Conservation (phyloP, 1,284 basidiomycete species). For the Lentinus polychrous region DNA sequence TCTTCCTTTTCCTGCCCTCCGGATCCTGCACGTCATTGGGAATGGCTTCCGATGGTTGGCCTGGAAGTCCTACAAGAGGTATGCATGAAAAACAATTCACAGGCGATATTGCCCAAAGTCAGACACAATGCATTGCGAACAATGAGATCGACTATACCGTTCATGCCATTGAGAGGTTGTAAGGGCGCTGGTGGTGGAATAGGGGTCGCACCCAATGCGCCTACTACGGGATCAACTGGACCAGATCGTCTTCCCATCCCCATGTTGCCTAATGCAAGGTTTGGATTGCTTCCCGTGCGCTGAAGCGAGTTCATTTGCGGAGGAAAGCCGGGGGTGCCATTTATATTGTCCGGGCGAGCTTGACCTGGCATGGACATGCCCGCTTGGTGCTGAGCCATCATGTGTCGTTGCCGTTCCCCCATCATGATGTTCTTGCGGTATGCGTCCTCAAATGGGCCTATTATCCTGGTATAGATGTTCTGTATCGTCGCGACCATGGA, state of each 20-base stretch:
- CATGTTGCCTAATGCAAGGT: constrained; percentile 11
- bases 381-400: constrained; percentile 23
- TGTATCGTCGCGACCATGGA: constrained; percentile 43
- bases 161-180: constrained; percentile 8
- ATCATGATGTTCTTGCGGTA: constrained; percentile 51
- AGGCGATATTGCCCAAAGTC: no score
- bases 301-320: constrained; percentile 24
- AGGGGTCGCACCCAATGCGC: not conserved
- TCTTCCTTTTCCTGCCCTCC: constrained; percentile 61
- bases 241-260: constrained; percentile 4
- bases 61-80: not conserved
- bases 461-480: constrained; percentile 51
- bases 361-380: constrained; percentile 14
- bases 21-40: constrained; percentile 32
- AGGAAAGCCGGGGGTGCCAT: constrained; percentile 13
- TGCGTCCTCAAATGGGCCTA: constrained; percentile 62
- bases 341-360: constrained; percentile 11
- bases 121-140: no score
- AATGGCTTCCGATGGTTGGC: no score
- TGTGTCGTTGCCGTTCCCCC: constrained; percentile 43
- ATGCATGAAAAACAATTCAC: no score
- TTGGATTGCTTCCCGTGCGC: constrained; percentile 15
- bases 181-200: constrained; percentile 2
- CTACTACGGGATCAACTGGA: not conserved
- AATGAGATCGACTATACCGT: not conserved